Percentiles rank a stretch among this genome's conserved stretches.
Evolutionary conservation across 192 early-diverging fungal genomes (phyloP).

Genomic region (Paraglomus brasilianum): DNA sequence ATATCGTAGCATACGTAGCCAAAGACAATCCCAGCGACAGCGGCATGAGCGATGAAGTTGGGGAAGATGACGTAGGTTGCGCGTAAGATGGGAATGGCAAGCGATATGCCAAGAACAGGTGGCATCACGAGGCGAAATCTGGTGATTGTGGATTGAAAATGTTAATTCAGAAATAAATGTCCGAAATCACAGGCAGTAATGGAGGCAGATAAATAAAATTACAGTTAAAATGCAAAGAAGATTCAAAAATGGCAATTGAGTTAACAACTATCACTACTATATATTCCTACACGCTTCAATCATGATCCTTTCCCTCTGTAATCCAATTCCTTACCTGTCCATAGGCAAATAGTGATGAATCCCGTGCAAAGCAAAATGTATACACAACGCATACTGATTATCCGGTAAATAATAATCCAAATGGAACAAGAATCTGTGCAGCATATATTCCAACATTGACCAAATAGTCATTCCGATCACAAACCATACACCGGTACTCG

Average conservation of each 20-base stretch:
- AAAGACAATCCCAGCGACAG: constrained; percentile 69
- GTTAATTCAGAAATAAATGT: neutral
- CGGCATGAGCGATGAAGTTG: constrained; percentile 60
- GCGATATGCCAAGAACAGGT: constrained; percentile 70
- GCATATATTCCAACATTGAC: constrained; percentile 86
- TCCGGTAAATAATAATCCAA: constrained; percentile 87
- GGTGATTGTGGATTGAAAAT: constrained; percentile 19
- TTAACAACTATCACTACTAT: neutral
- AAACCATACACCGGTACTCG: constrained; percentile 49
- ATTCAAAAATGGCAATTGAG: too few relatives aligned
- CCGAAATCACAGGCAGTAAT: neutral
- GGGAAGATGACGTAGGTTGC: constrained; percentile 60
- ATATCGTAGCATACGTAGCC: constrained; percentile 94
- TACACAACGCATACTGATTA: constrained; percentile 65
- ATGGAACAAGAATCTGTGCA: constrained; percentile 95
- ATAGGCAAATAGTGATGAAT: constrained; percentile 97
- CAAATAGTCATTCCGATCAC: constrained; percentile 72
- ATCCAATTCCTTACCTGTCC: constrained; percentile 65
- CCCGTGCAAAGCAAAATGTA: constrained; percentile 92
- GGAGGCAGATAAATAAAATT: neutral
- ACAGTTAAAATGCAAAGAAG: neutral
- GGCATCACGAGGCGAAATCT: constrained; percentile 96
- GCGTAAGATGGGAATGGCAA: constrained; percentile 64
- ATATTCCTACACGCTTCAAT: too few relatives aligned
- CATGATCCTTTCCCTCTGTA: too few relatives aligned